A percentile compares a stretch with the other conserved stretches of the same genome.
These are phyloP conservation scores for Trichosporon sp. DNA, from an alignment of 1,284 basidiomycete species.

Conservation along the genomic window DNA sequence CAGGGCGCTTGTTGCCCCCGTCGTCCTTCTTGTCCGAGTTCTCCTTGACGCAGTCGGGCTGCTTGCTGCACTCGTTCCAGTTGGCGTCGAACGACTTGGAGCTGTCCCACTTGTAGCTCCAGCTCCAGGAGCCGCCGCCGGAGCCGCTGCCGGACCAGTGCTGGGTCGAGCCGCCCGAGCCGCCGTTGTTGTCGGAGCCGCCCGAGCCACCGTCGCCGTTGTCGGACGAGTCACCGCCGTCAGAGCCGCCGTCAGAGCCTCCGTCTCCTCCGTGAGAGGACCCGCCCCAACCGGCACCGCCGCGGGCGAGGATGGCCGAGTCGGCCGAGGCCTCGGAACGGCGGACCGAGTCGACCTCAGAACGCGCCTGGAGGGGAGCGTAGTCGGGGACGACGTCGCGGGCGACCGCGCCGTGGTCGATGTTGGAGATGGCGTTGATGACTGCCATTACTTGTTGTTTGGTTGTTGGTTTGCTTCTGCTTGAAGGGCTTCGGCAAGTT, in stretches of 20 bases:
- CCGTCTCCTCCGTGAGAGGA: no score
- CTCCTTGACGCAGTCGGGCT: not conserved
- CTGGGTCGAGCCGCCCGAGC: not conserved
- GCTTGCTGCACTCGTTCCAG: not conserved
- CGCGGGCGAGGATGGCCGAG: not conserved
- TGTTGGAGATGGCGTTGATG: not conserved
- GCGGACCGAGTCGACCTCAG: not conserved
- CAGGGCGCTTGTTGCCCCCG: constrained; percentile 90
- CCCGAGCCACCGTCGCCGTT: not conserved
- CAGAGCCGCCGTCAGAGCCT: no score
- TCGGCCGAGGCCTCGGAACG: not conserved
- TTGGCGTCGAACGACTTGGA: not conserved
- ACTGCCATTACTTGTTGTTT: no score
- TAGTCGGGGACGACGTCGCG: not conserved
- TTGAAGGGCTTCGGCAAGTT: no score
- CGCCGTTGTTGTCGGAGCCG: not conserved
- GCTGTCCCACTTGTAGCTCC: not conserved
- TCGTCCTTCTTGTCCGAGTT: constrained; percentile 58
- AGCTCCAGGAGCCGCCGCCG: not conserved
- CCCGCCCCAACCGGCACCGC: not conserved
- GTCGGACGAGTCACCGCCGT: not conserved
- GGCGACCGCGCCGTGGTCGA: not conserved
- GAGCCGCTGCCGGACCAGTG: not conserved
- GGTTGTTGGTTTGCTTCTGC: not conserved
- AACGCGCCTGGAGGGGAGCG: not conserved